Percentiles rank a stretch among this genome's conserved stretches.
phyloP scores from a whole-genome alignment of 305 asterid species.

The Fraxinus sp. region DNA sequence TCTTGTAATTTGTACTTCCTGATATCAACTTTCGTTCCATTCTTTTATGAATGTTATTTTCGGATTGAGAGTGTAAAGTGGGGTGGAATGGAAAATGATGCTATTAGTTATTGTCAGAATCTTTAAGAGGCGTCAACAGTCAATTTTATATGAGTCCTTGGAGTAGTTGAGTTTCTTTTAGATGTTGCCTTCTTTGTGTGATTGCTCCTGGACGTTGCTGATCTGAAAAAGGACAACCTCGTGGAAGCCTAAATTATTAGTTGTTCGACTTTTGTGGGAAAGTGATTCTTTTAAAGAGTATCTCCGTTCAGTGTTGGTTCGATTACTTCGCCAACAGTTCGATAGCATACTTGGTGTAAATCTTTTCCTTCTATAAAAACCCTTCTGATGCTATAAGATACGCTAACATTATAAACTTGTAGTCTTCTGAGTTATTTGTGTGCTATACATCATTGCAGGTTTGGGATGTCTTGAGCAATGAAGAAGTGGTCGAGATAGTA shows the following conservation, averaged over 20 bases:
- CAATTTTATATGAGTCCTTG: no score
- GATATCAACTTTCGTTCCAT: background rate
- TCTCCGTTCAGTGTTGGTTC: background rate
- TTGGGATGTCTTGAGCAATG: slow-evolving; percentile 94
- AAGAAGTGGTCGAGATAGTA: slow-evolving; percentile 82
- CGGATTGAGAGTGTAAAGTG: background rate
- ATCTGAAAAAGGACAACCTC: background rate
- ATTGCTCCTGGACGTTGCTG: background rate
- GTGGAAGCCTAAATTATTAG: background rate
- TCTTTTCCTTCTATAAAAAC: background rate
- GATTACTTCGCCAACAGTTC: background rate
- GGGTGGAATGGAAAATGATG: background rate
- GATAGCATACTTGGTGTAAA: background rate
- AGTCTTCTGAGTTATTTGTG: background rate
- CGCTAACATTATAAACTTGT: background rate
- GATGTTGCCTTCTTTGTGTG: background rate
- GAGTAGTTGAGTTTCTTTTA: background rate
- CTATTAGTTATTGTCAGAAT: background rate
- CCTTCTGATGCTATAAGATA: background rate
- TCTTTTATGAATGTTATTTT: background rate
- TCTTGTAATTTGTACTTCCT: background rate
- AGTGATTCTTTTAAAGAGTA: background rate
- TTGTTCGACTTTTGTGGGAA: background rate
- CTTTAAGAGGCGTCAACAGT: background rate
- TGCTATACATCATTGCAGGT: slow-evolving; percentile 39